These are phyloP conservation scores for Yarrowia sp. DNA, from an alignment of 805 yeast species.

Conservation along the genomic window DNA sequence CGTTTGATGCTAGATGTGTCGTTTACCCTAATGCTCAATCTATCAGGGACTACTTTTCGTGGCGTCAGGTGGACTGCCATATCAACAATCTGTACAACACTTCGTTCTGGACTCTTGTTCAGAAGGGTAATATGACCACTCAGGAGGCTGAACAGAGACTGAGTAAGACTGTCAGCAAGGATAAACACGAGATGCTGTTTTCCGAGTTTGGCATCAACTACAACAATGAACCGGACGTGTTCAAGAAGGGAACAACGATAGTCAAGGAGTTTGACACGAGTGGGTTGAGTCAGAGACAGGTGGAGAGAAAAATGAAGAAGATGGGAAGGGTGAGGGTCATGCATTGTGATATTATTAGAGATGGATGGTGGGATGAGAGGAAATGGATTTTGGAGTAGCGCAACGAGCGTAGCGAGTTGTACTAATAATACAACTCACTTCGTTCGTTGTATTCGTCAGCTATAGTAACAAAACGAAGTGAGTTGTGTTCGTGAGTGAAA, in stretches of 20 bases:
- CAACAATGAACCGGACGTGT: conserved; percentile 88
- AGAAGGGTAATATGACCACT: conserved; percentile 70
- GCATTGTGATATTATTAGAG: conserved; percentile 70
- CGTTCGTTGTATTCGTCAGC: too few species aligned
- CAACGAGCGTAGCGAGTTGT: neutral
- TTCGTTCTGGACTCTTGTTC: conserved; percentile 85
- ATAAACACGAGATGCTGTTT: conserved; percentile 88
- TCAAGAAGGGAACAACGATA: conserved; percentile 78
- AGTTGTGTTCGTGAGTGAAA: too few species aligned
- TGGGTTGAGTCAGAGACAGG: conserved; percentile 52
- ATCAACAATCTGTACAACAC: conserved; percentile 95
- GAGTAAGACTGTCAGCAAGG: conserved; percentile 76
- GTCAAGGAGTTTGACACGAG: conserved; percentile 56
- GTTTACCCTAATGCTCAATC: conserved; percentile 69
- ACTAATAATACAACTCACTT: too few species aligned
- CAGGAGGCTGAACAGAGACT: conserved; percentile 81
- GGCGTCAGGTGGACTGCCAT: conserved; percentile 97
- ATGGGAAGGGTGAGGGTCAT: conserved; percentile 53
- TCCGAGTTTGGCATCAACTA: conserved; percentile 82
- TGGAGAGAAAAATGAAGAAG: conserved; percentile 58
- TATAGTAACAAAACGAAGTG: too few species aligned
- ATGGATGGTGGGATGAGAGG: conserved; percentile 64
- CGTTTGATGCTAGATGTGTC: conserved; percentile 91
- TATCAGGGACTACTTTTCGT: conserved; percentile 81
- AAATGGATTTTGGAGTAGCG: conserved; percentile 48